Evolutionary conservation across 192 early-diverging fungal genomes (phyloP), one percentile per base, ranked within the genome.

Genomic region (Coemansia sp.): DNA sequence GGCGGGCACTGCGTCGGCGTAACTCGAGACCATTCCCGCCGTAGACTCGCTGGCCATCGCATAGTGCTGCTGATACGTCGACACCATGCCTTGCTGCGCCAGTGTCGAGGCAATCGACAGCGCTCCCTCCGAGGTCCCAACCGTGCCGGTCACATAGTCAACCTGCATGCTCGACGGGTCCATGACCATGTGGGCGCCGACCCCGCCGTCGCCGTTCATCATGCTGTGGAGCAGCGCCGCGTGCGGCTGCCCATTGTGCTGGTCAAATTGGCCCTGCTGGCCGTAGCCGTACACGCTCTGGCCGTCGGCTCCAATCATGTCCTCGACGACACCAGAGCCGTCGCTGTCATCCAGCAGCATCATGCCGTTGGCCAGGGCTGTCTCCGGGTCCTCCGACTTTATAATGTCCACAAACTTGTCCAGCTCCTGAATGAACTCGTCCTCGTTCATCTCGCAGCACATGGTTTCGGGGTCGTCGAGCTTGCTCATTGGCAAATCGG

Each of bases 371-470:
- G 50, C 60, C 50, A 66, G 55, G 12, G 63, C 63, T 10, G 63
- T 53, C 39, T 71, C 75, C 1, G 75, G 68, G 2, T 78, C 69
- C 35, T 71, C 75, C 11, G 62, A 58, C 55, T 60, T 62, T 52
- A 78, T 78, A 8, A 62, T 67, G 35, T 78, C 75, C 4, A 78
- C 69, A 53, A 78, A 67, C 56, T 71, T 78, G 64, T 78, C 75
- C 36, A 78, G 69, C 75, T 78, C 75, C 56, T 57, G 60, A 32
- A 67, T 78, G 53, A 78, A 71, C 54, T 78, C 69, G 27, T 67
- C 64, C 38, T 78, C 69, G 50, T 71, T 64, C 75, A 78, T 78
- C 36, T 78, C 67, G 40, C 65, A 53, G 51, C 57, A 58, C 62
- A 69, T 65, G 22, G 57, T 64, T 6, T 68, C 66, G 3, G 62